Evolutionary conservation across 2,329 filamentous ascomycete species (phyloP).

Genomic region (Phialocephala sp.): DNA sequence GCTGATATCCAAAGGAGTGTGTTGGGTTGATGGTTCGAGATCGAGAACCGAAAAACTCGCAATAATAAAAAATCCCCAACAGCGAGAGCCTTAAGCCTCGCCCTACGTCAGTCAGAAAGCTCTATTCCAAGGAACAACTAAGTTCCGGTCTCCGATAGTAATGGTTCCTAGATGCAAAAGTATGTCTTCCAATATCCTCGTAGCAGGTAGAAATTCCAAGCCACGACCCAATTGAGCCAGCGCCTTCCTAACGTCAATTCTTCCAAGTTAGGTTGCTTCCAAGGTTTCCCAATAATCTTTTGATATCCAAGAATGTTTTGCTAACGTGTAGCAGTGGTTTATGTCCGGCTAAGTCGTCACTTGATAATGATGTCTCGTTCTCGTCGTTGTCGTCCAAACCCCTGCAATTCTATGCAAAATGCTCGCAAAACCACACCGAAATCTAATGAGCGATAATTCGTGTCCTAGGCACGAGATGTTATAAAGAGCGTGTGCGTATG

Average conservation of each 20-base stretch:
- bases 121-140: not conserved
- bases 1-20: not conserved
- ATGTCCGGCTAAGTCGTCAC: not conserved
- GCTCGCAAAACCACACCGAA: slow-evolving; percentile 18
- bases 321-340: slow-evolving; percentile 3
- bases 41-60: not conserved
- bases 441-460: slow-evolving; percentile 30
- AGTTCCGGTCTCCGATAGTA: not conserved
- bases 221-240: not conserved
- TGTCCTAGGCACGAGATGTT: slow-evolving; percentile 30
- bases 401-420: slow-evolving; percentile 3
- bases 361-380: slow-evolving; percentile 6
- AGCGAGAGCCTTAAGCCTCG: not conserved
- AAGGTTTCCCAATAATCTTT: not conserved
- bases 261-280: slow-evolving; percentile 13
- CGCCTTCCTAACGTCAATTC: not conserved
- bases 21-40: slow-evolving; percentile 5
- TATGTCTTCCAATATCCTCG: slow-evolving; percentile 2
- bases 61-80: not conserved
- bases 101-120: not conserved
- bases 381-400: slow-evolving; percentile 7
- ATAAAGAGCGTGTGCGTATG: slow-evolving; percentile 27
- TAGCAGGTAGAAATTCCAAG: not conserved
- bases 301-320: slow-evolving; percentile 11
- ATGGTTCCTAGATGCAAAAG: not conserved